A percentile compares a stretch with the other conserved stretches of the same genome.
Evolutionary conservation across 148 eudicot species (phyloP).

Genomic region (Silene latifolia): DNA sequence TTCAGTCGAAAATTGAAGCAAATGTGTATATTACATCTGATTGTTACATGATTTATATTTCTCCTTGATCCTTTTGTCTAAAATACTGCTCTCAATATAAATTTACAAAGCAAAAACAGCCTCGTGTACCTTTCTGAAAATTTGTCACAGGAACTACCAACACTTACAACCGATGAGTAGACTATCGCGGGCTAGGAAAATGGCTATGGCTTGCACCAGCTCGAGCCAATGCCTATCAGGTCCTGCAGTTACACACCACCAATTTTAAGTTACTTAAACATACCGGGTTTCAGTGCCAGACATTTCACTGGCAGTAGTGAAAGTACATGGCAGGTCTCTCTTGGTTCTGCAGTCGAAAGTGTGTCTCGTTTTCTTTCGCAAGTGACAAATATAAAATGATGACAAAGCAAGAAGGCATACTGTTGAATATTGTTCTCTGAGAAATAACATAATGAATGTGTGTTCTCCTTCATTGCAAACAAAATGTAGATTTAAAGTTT

Average conservation of each 20-base stretch:
- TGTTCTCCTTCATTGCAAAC: background rate
- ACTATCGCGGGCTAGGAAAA: constrained; percentile 11
- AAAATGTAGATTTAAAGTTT: background rate
- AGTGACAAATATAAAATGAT: background rate
- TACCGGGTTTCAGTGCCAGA: background rate
- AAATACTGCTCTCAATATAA: background rate
- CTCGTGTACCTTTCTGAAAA: background rate
- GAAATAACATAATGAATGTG: background rate
- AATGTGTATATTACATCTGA: background rate
- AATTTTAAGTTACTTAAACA: background rate
- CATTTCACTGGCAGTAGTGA: background rate
- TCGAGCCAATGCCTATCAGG: constrained; percentile 72
- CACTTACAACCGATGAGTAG: background rate
- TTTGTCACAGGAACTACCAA: background rate
- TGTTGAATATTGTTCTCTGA: background rate
- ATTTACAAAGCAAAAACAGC: background rate
- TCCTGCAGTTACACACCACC: constrained; percentile 41
- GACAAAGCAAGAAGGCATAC: background rate
- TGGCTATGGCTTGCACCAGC: constrained; percentile 39
- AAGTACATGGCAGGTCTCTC: background rate
- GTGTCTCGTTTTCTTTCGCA: background rate
- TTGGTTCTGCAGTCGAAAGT: background rate
- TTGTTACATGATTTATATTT: background rate
- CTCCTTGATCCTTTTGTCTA: background rate
- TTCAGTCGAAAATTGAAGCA: too few species aligned